These are phyloP conservation scores for Xanthoparmelia taractica DNA, from an alignment of 495 filamentous ascomycete genomes.

Conservation along the genomic window DNA sequence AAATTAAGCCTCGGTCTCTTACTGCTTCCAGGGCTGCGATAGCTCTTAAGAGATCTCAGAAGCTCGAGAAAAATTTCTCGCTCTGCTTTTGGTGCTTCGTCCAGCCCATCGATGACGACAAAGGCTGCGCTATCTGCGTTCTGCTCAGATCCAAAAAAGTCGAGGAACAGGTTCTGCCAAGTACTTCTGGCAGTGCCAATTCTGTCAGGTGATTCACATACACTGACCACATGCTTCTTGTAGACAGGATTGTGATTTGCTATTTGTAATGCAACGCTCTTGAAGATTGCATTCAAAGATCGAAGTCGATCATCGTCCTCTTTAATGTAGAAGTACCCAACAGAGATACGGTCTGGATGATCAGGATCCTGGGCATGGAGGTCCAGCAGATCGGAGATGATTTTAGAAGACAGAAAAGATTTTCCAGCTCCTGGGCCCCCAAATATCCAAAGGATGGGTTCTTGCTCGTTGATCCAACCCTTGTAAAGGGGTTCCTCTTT, in stretches of 20 bases:
- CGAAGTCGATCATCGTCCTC: conserved; percentile 30
- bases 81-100: conserved; percentile 31
- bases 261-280: conserved; percentile 32
- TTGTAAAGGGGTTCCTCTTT: conserved; percentile 25
- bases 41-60: conserved; percentile 14
- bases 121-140: conserved; percentile 24
- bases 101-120: conserved; percentile 33
- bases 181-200: conserved; percentile 30
- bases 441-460: conserved; percentile 31
- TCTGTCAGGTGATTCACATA: conserved; percentile 21
- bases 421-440: conserved; percentile 34
- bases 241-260: conserved; percentile 30
- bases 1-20: conserved; percentile 23
- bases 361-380: conserved; percentile 19
- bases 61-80: conserved; percentile 25
- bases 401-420: conserved; percentile 30
- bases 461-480: conserved; percentile 26
- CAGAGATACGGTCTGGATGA: conserved; percentile 19
- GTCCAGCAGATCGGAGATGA: conserved; percentile 25
- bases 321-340: conserved; percentile 35
- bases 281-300: conserved; percentile 28
- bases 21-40: neutral
- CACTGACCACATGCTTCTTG: conserved; percentile 22
- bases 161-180: conserved; percentile 30
- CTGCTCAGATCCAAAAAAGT: conserved; percentile 26